phyloP scores from a whole-genome alignment of 2,329 filamentous ascomycete species.

The Alternaria arbusti region DNA sequence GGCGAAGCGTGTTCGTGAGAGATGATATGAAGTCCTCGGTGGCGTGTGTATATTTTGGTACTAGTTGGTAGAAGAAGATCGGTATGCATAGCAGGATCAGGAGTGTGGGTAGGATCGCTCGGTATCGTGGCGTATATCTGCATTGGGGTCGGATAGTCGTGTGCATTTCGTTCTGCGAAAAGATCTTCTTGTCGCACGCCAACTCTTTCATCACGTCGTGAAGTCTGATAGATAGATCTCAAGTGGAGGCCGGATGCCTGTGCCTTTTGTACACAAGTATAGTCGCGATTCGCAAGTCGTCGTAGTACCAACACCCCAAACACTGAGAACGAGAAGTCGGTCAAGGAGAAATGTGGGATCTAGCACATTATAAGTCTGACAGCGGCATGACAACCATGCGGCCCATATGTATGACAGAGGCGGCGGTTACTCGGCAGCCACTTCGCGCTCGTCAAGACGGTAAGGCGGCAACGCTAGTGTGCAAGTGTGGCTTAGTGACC shows the following conservation, averaged over 20 bases:
- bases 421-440: conserved; percentile 7
- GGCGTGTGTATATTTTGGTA: neutral
- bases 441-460: conserved; percentile 5
- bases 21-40: neutral
- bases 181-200: neutral
- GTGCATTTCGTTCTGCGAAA: neutral
- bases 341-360: neutral
- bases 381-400: neutral
- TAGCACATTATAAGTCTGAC: neutral
- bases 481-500: conserved; percentile 2
- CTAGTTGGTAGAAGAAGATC: conserved; percentile 14
- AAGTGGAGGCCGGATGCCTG: neutral
- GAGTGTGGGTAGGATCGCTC: neutral
- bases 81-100: conserved; percentile 9
- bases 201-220: neutral
- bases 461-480: conserved; percentile 11
- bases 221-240: neutral
- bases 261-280: neutral
- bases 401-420: conserved; percentile 1
- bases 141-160: neutral
- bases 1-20: neutral
- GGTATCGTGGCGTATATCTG: conserved; percentile 1
- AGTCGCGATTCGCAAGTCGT: neutral
- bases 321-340: neutral
- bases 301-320: neutral